phyloP scores from a whole-genome alignment of 257 asterid species.

The Asclepias syriaca region DNA sequence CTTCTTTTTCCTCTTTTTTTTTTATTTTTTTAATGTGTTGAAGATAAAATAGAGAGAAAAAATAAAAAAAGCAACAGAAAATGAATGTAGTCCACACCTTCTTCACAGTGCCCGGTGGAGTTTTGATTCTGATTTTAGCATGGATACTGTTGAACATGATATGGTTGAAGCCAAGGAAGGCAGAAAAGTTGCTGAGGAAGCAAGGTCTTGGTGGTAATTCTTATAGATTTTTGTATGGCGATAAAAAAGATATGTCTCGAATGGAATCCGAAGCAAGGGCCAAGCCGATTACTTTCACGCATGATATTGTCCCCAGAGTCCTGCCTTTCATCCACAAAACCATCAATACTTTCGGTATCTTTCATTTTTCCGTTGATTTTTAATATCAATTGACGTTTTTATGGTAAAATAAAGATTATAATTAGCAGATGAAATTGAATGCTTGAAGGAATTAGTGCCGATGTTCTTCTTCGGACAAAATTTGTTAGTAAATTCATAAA shows the following conservation, averaged over 20 bases:
- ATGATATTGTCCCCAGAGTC: slow-evolving; percentile 20
- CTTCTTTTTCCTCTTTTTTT: background rate
- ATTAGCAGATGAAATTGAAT: too few species aligned
- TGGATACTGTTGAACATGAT: slow-evolving; percentile 24
- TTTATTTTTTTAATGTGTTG: background rate
- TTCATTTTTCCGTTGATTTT: background rate
- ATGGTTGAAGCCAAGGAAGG: slow-evolving; percentile 30
- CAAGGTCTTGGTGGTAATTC: slow-evolving; percentile 29
- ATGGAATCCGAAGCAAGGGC: slow-evolving; percentile 19
- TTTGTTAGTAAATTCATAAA: too few species aligned
- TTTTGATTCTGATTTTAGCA: background rate
- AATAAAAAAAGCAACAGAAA: background rate
- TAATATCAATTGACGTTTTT: too few species aligned
- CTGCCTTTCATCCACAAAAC: slow-evolving; percentile 19
- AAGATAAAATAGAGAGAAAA: background rate
- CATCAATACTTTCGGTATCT: slow-evolving; percentile 23
- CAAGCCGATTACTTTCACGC: slow-evolving; percentile 21
- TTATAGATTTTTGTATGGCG: slow-evolving; percentile 25
- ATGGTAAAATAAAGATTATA: too few species aligned
- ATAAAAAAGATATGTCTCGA: slow-evolving; percentile 17
- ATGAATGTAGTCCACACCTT: slow-evolving; percentile 6
- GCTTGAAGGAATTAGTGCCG: too few species aligned
- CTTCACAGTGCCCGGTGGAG: background rate
- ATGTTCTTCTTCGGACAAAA: too few species aligned
- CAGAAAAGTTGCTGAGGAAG: slow-evolving; percentile 24